Evolutionary conservation across 164 flowering plant species (phyloP).

Genomic region (Protea cynaroides): DNA sequence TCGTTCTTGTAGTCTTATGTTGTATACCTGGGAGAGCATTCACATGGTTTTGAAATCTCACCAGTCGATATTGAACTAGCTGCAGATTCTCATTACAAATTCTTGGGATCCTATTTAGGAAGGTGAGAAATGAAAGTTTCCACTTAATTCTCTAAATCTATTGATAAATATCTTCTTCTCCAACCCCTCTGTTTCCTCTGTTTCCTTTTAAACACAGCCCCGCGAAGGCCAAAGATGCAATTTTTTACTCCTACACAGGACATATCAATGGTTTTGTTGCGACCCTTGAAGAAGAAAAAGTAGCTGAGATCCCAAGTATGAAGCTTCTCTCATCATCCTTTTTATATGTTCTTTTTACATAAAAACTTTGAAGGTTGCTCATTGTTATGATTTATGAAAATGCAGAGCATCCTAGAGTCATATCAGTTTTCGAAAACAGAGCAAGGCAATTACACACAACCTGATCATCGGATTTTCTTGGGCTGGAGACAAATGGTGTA

Average conservation of each 20-base stretch:
- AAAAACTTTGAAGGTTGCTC: too few relatives aligned
- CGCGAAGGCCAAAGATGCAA: conserved; percentile 8
- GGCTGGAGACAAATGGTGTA: conserved; percentile 33
- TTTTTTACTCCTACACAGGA: conserved; percentile 36
- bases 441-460: conserved; percentile 58
- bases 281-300: conserved; percentile 41
- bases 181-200: too few relatives aligned
- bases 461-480: conserved; percentile 57
- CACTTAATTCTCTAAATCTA: too few relatives aligned
- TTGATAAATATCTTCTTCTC: too few relatives aligned
- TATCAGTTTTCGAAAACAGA: conserved; percentile 50
- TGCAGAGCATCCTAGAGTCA: conserved; percentile 57
- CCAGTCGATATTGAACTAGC: conserved; percentile 10
- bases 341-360: not conserved
- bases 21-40: not conserved
- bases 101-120: too few relatives aligned
- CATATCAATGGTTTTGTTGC: conserved; percentile 47
- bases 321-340: too few relatives aligned
- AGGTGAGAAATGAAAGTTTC: too few relatives aligned
- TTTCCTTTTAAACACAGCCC: too few relatives aligned
- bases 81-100: too few relatives aligned
- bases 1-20: not conserved
- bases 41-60: not conserved
- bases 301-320: conserved; percentile 30
- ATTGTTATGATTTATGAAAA: too few relatives aligned